These are phyloP conservation scores for Euphorbia tirucalli DNA, from an alignment of 345 rosid genomes.

Conservation along the genomic window DNA sequence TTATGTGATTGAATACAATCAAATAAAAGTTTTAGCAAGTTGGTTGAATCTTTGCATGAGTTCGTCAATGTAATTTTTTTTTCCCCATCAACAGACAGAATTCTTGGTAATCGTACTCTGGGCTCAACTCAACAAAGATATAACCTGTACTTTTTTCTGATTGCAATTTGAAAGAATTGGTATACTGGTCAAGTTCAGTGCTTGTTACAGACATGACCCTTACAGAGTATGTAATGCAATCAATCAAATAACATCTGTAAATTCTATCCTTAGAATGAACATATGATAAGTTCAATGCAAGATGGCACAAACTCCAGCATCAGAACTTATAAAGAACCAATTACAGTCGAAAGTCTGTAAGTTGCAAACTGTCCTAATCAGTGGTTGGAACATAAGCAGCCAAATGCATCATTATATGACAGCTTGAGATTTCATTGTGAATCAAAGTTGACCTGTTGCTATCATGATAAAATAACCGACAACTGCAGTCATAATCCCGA, in stretches of 20 bases:
- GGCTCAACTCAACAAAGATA: no score
- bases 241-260: slow-evolving; percentile 18
- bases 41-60: no score
- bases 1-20: no score
- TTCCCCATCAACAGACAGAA: no score
- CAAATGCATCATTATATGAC: background rate
- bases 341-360: background rate
- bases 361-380: background rate
- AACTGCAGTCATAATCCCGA: slow-evolving; percentile 56
- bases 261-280: slow-evolving; percentile 7
- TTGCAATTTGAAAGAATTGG: slow-evolving; percentile 12
- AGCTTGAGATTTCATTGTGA: slow-evolving; percentile 1
- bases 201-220: slow-evolving; percentile 2
- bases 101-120: no score
- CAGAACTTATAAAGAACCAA: background rate
- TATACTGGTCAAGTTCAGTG: background rate
- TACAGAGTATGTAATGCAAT: slow-evolving; percentile 16
- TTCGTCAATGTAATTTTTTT: no score
- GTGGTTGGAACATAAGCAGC: background rate
- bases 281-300: background rate
- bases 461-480: slow-evolving; percentile 53
- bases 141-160: background rate
- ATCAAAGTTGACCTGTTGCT: slow-evolving; percentile 26
- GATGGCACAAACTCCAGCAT: background rate
- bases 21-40: no score